Conservation (phyloP, 768 basidiomycete genomes). For the Lactifluus pinguis region DNA sequence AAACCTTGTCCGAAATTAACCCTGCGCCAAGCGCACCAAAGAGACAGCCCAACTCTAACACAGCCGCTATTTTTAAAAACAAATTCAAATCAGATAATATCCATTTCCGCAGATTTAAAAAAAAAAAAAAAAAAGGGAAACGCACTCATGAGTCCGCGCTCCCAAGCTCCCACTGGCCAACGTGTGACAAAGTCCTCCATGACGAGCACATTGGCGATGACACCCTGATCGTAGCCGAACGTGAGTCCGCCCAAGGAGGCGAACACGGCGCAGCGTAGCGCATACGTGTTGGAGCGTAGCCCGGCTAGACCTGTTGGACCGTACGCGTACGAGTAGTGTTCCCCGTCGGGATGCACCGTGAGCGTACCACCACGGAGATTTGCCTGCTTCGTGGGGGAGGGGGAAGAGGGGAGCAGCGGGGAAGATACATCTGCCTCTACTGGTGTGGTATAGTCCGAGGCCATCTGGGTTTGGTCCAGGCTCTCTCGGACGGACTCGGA, state of each 20-base stretch:
- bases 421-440: slow-evolving; percentile 5
- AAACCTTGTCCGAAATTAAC: slow-evolving; percentile 56
- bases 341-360: slow-evolving; percentile 14
- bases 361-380: slow-evolving; percentile 14
- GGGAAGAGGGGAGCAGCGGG: slow-evolving; percentile 1
- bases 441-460: not conserved
- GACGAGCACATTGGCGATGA: slow-evolving; percentile 78
- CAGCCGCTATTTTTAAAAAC: slow-evolving; percentile 58
- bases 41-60: slow-evolving; percentile 70
- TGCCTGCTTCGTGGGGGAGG: not conserved
- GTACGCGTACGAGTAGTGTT: slow-evolving; percentile 55
- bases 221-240: slow-evolving; percentile 81
- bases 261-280: slow-evolving; percentile 59
- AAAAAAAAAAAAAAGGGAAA: slow-evolving; percentile 1
- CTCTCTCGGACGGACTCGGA: not conserved
- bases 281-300: slow-evolving; percentile 54
- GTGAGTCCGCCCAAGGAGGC: slow-evolving; percentile 70
- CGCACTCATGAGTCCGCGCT: slow-evolving; percentile 73
- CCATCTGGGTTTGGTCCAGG: not conserved
- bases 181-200: slow-evolving; percentile 64
- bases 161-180: slow-evolving; percentile 64
- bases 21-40: slow-evolving; percentile 64
- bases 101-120: not conserved
- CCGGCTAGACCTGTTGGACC: slow-evolving; percentile 63
- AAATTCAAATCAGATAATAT: too few species aligned